These are phyloP conservation scores for Penicillium roqueforti DNA, from an alignment of 495 filamentous ascomycete genomes.

Conservation along the genomic window DNA sequence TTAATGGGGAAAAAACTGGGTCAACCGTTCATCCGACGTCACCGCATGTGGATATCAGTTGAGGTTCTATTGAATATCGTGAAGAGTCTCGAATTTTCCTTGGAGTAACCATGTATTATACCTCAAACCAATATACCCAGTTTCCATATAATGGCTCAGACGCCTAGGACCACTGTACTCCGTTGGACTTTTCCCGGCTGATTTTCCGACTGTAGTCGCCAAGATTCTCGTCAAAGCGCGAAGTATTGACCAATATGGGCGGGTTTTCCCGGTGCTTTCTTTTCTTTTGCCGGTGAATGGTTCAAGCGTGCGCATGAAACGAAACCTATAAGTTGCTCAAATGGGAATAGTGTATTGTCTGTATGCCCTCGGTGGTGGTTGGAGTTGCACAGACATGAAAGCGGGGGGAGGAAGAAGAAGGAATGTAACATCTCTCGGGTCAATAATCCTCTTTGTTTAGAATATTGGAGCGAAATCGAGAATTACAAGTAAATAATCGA, in stretches of 20 bases:
- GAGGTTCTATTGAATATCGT: background rate
- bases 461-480: background rate
- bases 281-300: slow-evolving; percentile 5
- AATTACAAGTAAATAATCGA: no score
- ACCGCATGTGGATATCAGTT: slow-evolving; percentile 16
- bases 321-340: background rate
- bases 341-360: background rate
- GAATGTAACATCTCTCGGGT: background rate
- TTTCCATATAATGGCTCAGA: background rate
- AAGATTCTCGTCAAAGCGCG: slow-evolving; percentile 5
- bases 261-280: slow-evolving; percentile 4
- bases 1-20: slow-evolving; percentile 23
- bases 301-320: background rate
- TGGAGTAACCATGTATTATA: background rate
- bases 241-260: background rate
- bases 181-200: slow-evolving; percentile 7
- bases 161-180: slow-evolving; percentile 21
- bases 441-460: background rate
- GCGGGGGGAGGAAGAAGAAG: background rate
- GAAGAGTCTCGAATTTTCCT: background rate
- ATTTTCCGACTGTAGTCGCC: slow-evolving; percentile 9
- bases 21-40: slow-evolving; percentile 24
- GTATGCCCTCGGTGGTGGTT: no score
- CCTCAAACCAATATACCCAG: background rate
- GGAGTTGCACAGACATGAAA: background rate